Percentiles rank a stretch among this genome's conserved stretches.
phyloP scores from a whole-genome alignment of 371 early-diverging fungal genomes.

The Mucor sp. region DNA sequence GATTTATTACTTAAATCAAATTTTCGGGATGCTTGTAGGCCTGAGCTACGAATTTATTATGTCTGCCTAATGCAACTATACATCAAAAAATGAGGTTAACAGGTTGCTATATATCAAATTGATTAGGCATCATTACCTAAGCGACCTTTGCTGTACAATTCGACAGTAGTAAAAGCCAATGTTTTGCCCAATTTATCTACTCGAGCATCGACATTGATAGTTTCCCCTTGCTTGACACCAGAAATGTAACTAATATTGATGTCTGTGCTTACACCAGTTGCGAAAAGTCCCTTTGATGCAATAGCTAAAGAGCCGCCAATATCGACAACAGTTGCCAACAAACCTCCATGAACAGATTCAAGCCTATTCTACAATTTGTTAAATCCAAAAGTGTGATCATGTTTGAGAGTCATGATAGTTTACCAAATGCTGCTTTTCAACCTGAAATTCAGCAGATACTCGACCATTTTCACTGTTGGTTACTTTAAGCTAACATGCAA shows the following conservation, averaged over 20 bases:
- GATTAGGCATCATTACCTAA: constrained; percentile 28
- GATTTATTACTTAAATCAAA: constrained; percentile 20
- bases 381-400: background rate
- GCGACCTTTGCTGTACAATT: constrained; percentile 48
- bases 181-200: constrained; percentile 67
- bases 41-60: constrained; percentile 65
- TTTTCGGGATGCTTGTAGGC: constrained; percentile 49
- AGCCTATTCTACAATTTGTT: constrained; percentile 52
- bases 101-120: background rate
- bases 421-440: constrained; percentile 61
- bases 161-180: constrained; percentile 61
- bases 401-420: too few species aligned
- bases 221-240: constrained; percentile 57
- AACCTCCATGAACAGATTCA: constrained; percentile 62
- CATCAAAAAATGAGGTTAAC: background rate
- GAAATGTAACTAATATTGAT: constrained; percentile 62
- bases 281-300: constrained; percentile 58
- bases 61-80: constrained; percentile 61
- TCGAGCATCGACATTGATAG: constrained; percentile 49
- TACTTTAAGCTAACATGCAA: constrained; percentile 41
- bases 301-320: constrained; percentile 65
- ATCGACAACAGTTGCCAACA: constrained; percentile 61
- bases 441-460: constrained; percentile 50
- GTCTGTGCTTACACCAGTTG: constrained; percentile 69
- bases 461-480: constrained; percentile 43